These are phyloP conservation scores for Solanum lycopersicoides DNA, from an alignment of 257 asterid genomes.

Conservation along the genomic window DNA sequence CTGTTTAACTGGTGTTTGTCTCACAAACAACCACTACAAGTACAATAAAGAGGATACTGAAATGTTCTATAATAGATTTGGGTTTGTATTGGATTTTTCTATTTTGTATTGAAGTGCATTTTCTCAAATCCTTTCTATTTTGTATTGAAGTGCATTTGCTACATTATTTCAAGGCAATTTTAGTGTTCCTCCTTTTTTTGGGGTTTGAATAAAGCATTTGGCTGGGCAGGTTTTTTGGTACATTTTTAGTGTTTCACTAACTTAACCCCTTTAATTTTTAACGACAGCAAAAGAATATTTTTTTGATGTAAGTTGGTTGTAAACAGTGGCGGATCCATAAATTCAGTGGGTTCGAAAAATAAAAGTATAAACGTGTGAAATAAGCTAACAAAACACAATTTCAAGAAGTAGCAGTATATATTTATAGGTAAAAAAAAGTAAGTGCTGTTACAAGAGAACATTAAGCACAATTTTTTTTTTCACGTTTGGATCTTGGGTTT, in stretches of 20 bases:
- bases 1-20: neutral
- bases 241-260: neutral
- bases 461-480: neutral
- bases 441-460: neutral
- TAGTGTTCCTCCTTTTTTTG: neutral
- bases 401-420: neutral
- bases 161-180: neutral
- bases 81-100: neutral
- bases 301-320: neutral
- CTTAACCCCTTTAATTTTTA: neutral
- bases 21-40: neutral
- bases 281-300: neutral
- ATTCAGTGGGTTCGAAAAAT: neutral
- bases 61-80: neutral
- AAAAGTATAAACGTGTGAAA: neutral
- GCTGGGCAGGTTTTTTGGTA: neutral
- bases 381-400: no score
- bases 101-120: neutral
- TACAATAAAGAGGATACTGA: neutral
- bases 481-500: neutral
- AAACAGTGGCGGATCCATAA: neutral
- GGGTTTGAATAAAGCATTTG: neutral
- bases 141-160: neutral
- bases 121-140: neutral
- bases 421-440: neutral